A percentile compares a stretch with the other conserved stretches of the same genome.
These are phyloP conservation scores for Acanthamoeba triangularis DNA, from an alignment of 208 protist genomes.

Conservation along the genomic window DNA sequence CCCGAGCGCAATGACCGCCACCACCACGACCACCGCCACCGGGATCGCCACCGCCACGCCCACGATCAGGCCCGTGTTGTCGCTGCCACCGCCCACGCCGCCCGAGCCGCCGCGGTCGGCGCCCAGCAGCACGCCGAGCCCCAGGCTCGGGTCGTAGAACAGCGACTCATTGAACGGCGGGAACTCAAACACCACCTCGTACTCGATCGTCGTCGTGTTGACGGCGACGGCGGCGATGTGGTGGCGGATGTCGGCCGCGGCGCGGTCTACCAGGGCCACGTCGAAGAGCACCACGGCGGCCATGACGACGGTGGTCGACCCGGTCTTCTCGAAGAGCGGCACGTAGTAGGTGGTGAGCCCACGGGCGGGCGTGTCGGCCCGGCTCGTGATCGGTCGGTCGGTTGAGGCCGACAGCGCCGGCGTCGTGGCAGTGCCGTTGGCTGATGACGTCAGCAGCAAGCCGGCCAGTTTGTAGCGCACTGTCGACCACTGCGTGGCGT, in stretches of 20 bases:
- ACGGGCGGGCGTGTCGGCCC: neutral
- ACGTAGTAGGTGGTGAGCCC: conserved; percentile 11
- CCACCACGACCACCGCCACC: neutral
- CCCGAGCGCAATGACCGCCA: neutral
- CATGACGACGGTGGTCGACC: neutral
- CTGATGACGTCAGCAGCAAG: neutral
- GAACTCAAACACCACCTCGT: conserved; percentile 3
- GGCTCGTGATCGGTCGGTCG: neutral
- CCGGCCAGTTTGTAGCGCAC: neutral
- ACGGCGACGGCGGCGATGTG: neutral
- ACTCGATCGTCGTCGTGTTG: neutral
- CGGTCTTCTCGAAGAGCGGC: neutral
- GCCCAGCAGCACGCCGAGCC: conserved; percentile 12
- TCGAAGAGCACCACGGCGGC: neutral
- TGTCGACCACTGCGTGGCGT: neutral
- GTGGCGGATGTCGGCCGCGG: neutral
- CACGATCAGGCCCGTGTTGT: neutral
- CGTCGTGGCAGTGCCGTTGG: neutral
- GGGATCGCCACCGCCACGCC: conserved; percentile 11
- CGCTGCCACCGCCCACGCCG: neutral
- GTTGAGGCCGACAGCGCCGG: neutral
- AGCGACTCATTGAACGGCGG: neutral
- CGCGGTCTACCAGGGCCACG: neutral
- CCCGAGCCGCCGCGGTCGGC: neutral
- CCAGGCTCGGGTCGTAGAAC: neutral